These are phyloP conservation scores for Candida sp. DNA, from an alignment of 1,139 yeast genomes.

Conservation along the genomic window DNA sequence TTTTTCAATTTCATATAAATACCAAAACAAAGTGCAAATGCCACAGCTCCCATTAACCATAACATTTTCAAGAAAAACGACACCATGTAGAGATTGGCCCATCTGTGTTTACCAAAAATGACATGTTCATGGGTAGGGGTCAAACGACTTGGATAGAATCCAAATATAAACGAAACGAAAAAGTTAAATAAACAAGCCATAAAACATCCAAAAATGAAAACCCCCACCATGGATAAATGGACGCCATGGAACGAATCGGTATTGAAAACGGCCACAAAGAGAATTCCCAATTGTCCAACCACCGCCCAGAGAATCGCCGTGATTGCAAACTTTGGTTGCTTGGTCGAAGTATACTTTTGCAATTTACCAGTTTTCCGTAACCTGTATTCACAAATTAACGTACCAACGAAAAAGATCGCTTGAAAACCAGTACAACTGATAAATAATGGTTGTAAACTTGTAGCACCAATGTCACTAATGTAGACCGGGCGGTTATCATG, in stretches of 20 bases:
- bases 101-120: slow-evolving; percentile 35
- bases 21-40: slow-evolving; percentile 70
- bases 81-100: slow-evolving; percentile 43
- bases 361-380: slow-evolving; percentile 52
- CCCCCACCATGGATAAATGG: slow-evolving; percentile 68
- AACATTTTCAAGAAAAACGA: slow-evolving; percentile 52
- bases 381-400: slow-evolving; percentile 53
- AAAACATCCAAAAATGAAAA: slow-evolving; percentile 72
- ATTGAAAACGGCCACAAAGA: slow-evolving; percentile 73
- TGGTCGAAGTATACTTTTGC: slow-evolving; percentile 47
- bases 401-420: slow-evolving; percentile 72
- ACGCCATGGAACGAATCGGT: slow-evolving; percentile 56
- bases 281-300: slow-evolving; percentile 71
- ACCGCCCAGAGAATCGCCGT: slow-evolving; percentile 50
- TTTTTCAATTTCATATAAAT: slow-evolving; percentile 34
- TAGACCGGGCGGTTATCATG: slow-evolving; percentile 50
- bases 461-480: slow-evolving; percentile 84
- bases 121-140: slow-evolving; percentile 40
- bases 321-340: slow-evolving; percentile 48
- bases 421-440: slow-evolving; percentile 79
- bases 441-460: slow-evolving; percentile 77
- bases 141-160: slow-evolving; percentile 42
- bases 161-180: slow-evolving; percentile 59
- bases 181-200: slow-evolving; percentile 61
- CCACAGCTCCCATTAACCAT: slow-evolving; percentile 69